A percentile compares a stretch with the other conserved stretches of the same genome.
Conservation (phyloP, 202 grass and related monocot genomes). For the Setaria italica region DNA sequence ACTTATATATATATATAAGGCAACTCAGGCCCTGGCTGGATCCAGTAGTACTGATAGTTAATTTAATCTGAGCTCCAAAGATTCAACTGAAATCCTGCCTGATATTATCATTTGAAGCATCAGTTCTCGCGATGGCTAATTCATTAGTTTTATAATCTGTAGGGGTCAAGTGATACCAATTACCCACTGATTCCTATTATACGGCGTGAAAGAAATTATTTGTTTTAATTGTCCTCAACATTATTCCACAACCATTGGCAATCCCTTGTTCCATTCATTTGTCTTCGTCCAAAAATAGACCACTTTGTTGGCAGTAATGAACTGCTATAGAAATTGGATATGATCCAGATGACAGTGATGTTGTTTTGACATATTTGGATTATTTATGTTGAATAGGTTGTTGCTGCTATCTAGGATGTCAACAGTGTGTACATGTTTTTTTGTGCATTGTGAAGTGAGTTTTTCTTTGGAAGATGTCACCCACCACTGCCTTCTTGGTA, state of each 20-base stretch:
- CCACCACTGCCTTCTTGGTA: not conserved
- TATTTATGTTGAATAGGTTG: constrained; percentile 12
- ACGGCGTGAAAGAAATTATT: not conserved
- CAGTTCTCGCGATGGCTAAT: not conserved
- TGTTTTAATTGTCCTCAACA: not conserved
- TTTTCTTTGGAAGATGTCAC: not conserved
- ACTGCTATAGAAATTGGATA: too few relatives aligned
- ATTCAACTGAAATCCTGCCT: constrained; percentile 29
- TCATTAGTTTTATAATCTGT: constrained; percentile 5
- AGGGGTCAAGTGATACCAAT: not conserved
- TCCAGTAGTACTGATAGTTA: not conserved
- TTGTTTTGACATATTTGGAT: too few relatives aligned
- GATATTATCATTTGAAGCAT: not conserved
- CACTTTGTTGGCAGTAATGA: not conserved
- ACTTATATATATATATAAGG: not conserved
- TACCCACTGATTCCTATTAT: not conserved
- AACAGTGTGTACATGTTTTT: constrained; percentile 2
- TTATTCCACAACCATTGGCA: not conserved
- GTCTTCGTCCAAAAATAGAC: not conserved
- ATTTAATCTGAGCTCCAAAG: not conserved
- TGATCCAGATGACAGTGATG: too few relatives aligned
- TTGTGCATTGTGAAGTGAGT: not conserved
- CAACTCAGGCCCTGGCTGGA: not conserved
- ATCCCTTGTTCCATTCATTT: not conserved
- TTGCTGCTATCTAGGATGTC: not conserved